Percentiles rank a stretch among this genome's conserved stretches.
Conservation (phyloP, 2,329 filamentous ascomycete genomes). For the Fusarium anthophilum region DNA sequence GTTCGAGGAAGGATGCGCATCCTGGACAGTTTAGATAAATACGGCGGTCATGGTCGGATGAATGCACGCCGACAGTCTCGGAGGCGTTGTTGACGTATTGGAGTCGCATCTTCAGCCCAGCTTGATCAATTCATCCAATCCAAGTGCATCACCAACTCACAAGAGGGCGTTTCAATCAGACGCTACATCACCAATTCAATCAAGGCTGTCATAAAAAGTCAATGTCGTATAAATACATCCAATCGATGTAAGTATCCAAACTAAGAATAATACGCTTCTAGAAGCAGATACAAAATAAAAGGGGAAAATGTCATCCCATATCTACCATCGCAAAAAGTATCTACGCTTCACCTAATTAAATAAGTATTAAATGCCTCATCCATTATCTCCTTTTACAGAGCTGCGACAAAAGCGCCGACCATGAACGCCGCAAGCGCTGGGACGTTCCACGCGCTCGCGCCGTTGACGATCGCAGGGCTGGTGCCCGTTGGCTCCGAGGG, state of each 20-base stretch:
- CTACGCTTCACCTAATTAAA: conserved; percentile 7
- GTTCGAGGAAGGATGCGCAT: neutral
- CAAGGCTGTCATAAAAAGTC: conserved; percentile 2
- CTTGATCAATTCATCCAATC: neutral
- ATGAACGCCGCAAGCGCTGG: conserved; percentile 18
- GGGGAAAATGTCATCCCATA: conserved; percentile 1
- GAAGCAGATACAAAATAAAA: neutral
- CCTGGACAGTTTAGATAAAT: fast-evolving
- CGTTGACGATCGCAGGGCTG: conserved; percentile 15
- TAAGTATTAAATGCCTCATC: conserved; percentile 20
- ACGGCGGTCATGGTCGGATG: neutral
- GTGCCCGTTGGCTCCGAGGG: conserved; percentile 15
- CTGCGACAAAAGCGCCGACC: conserved; percentile 17
- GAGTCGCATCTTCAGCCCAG: neutral
- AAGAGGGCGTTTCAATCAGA: neutral
- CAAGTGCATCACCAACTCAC: neutral
- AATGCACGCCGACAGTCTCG: neutral
- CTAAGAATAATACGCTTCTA: neutral
- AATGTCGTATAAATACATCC: conserved; percentile 4
- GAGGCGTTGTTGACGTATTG: fast-evolving
- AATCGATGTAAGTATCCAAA: neutral
- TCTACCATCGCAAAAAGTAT: conserved; percentile 20
- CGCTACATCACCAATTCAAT: neutral
- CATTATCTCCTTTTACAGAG: conserved; percentile 10
- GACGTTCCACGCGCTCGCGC: conserved; percentile 19